These are phyloP conservation scores for Anisodus acutangulus DNA, from an alignment of 257 asterid species.

Conservation along the genomic window DNA sequence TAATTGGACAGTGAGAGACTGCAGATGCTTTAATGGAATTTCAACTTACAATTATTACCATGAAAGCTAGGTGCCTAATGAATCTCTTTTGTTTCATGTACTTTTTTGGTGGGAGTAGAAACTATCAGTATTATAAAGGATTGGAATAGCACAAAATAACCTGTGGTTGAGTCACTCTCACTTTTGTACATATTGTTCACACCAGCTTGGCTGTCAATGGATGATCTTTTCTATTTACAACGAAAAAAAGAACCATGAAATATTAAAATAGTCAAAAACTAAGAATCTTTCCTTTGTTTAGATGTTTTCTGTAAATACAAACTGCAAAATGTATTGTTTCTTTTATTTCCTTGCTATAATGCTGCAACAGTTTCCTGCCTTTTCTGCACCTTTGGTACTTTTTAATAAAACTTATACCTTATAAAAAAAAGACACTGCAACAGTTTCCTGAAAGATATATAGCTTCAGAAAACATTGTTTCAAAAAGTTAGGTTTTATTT, in stretches of 20 bases:
- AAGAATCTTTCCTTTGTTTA: not conserved
- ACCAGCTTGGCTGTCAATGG: conserved; percentile 18
- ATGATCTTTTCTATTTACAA: not conserved
- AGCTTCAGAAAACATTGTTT: not conserved
- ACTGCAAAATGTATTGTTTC: not conserved
- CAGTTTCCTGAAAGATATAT: not conserved
- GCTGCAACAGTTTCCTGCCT: conserved; percentile 16
- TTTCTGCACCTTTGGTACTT: too few species aligned
- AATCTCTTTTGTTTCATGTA: not conserved
- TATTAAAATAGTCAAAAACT: not conserved
- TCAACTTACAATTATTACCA: too few species aligned
- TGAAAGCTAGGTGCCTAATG: too few species aligned
- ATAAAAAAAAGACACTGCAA: not conserved
- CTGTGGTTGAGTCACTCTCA: not conserved
- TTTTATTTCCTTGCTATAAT: not conserved
- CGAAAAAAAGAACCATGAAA: not conserved
- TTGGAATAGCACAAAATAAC: not conserved
- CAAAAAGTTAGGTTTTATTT: not conserved
- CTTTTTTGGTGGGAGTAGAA: not conserved
- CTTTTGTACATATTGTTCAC: not conserved
- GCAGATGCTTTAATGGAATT: too few species aligned
- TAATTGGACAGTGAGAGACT: too few species aligned
- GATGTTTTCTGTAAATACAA: conserved; percentile 6
- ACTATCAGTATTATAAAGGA: not conserved
- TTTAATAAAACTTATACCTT: too few species aligned